A percentile compares a stretch with the other conserved stretches of the same genome.
phyloP scores from a whole-genome alignment of 495 filamentous ascomycete genomes.

The Astrocystis sublimbata region DNA sequence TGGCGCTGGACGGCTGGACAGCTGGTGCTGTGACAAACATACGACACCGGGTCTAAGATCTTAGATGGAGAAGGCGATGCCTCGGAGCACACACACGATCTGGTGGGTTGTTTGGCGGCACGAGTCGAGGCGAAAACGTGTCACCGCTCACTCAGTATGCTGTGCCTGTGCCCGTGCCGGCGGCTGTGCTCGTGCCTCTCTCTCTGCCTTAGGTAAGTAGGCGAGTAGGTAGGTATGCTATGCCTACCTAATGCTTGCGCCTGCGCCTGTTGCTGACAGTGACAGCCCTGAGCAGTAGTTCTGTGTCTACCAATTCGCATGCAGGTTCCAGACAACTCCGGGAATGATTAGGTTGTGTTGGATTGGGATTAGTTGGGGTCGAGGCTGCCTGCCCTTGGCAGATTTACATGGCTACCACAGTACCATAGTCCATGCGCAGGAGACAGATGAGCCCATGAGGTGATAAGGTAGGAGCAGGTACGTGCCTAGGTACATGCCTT shows the following conservation, averaged over 20 bases:
- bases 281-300: too few relatives aligned
- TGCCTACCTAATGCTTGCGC: too few relatives aligned
- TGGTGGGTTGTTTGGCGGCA: constrained; percentile 15
- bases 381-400: constrained; percentile 10
- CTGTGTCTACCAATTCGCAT: not conserved
- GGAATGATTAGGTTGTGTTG: not conserved
- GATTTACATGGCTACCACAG: constrained; percentile 9
- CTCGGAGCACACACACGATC: too few relatives aligned
- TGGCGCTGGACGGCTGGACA: not conserved
- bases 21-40: constrained; percentile 2
- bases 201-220: too few relatives aligned
- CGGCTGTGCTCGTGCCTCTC: not conserved
- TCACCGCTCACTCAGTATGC: not conserved
- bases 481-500: too few relatives aligned
- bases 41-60: not conserved
- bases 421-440: too few relatives aligned
- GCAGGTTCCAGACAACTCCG: not conserved
- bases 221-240: too few relatives aligned
- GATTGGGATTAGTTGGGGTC: constrained; percentile 4
- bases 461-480: too few relatives aligned
- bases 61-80: too few relatives aligned
- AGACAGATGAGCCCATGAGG: too few relatives aligned
- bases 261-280: not conserved
- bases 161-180: not conserved
- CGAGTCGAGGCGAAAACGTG: constrained; percentile 1